Conservation (phyloP, 208 protist genomes). For the Plasmodiophora brassicae region DNA sequence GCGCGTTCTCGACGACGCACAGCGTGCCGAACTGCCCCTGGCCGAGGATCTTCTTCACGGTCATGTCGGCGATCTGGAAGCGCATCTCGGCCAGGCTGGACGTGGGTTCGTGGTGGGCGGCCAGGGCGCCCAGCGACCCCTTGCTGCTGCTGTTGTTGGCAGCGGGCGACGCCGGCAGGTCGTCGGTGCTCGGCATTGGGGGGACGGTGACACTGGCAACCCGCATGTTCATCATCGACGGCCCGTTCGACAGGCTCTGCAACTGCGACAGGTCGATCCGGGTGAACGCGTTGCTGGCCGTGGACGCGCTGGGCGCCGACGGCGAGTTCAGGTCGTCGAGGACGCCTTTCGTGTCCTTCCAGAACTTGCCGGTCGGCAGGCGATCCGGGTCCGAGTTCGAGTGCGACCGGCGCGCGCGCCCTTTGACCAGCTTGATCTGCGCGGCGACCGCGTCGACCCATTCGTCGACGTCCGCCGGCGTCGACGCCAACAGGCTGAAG, state of each 20-base stretch:
- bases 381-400: background rate
- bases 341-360: background rate
- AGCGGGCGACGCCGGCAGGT: too few species aligned
- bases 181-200: too few species aligned
- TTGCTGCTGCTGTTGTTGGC: too few species aligned
- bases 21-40: background rate
- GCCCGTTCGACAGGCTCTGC: background rate
- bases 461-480: background rate
- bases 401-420: background rate
- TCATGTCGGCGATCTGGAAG: background rate
- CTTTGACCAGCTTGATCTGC: background rate
- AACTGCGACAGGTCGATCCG: background rate
- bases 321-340: constrained; percentile 5
- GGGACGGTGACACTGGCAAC: too few species aligned
- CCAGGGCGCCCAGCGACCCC: too few species aligned
- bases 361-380: background rate
- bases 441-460: background rate
- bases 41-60: background rate
- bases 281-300: background rate
- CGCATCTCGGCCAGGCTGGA: too few species aligned
- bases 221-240: too few species aligned
- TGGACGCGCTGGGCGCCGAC: background rate
- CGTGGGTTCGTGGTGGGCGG: too few species aligned
- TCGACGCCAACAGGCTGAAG: background rate
- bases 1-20: background rate